Conservation (phyloP, 106 monocot genomes). For the Apostasia shenzhenica region DNA sequence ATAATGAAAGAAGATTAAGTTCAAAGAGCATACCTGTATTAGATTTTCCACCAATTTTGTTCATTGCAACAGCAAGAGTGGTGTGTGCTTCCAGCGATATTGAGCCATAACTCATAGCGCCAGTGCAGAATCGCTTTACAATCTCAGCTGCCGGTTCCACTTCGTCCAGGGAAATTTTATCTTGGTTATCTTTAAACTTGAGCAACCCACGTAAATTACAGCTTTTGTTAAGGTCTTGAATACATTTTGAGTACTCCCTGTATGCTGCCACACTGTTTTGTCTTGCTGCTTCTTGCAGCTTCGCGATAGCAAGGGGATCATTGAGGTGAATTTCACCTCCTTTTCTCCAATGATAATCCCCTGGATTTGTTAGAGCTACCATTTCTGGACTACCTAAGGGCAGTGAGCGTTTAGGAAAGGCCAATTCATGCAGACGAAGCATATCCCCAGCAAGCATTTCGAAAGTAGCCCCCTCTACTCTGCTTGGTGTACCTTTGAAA, state of each 20-base stretch:
- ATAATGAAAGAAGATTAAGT: neutral
- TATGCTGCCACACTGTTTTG: slow-evolving; percentile 89
- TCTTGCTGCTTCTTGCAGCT: slow-evolving; percentile 94
- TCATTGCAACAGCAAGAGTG: slow-evolving; percentile 95
- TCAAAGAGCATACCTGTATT: slow-evolving; percentile 67
- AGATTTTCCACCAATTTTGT: slow-evolving; percentile 95
- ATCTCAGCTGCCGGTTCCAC: slow-evolving; percentile 92
- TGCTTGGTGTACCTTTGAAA: slow-evolving; percentile 91
- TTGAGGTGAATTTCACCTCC: slow-evolving; percentile 95
- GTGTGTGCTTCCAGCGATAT: slow-evolving; percentile 96
- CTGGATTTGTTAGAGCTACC: slow-evolving; percentile 83
- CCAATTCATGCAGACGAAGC: slow-evolving; percentile 80
- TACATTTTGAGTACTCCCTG: slow-evolving; percentile 78
- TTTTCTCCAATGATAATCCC: slow-evolving; percentile 99
- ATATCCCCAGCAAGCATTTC: slow-evolving; percentile 91
- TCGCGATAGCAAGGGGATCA: slow-evolving; percentile 98
- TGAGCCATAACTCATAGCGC: slow-evolving; percentile 99
- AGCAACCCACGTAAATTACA: slow-evolving; percentile 95
- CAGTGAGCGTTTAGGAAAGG: slow-evolving; percentile 67
- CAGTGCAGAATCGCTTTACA: slow-evolving; percentile 91
- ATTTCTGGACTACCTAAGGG: slow-evolving; percentile 86
- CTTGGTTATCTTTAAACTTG: slow-evolving; percentile 72
- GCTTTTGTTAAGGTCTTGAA: slow-evolving; percentile 85
- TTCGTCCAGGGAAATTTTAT: slow-evolving; percentile 77
- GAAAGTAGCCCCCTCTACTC: slow-evolving; percentile 95